A percentile compares a stretch with the other conserved stretches of the same genome.
phyloP scores from a whole-genome alignment of 768 basidiomycete genomes.

The Hericium coralloides region DNA sequence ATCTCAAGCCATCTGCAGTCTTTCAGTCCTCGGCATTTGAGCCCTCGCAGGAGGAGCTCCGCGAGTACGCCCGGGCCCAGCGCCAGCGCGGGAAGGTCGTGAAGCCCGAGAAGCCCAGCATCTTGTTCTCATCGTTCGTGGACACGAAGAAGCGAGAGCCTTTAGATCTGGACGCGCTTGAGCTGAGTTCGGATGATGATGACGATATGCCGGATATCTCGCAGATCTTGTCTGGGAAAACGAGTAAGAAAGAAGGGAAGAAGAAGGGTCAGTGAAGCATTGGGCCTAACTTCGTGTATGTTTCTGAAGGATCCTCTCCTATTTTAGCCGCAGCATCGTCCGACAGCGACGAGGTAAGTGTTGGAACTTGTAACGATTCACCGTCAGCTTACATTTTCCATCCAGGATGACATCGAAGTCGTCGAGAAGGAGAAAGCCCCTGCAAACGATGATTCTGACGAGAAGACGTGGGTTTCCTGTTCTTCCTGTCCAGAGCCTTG shows the following conservation, averaged over 20 bases:
- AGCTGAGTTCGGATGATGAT: constrained; percentile 21
- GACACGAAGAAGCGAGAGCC: constrained; percentile 2
- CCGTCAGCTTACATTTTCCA: no score
- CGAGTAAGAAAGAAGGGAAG: constrained; percentile 6
- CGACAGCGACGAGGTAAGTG: background rate
- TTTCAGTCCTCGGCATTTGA: constrained; percentile 65
- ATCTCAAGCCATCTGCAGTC: constrained; percentile 38
- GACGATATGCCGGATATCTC: constrained; percentile 46
- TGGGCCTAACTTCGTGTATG: background rate
- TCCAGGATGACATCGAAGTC: background rate
- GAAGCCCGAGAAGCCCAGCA: constrained; percentile 10
- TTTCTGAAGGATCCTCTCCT: background rate
- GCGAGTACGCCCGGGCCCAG: constrained; percentile 25
- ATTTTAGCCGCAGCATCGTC: background rate
- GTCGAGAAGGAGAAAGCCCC: background rate
- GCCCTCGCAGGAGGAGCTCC: constrained; percentile 52
- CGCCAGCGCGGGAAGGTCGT: constrained; percentile 19
- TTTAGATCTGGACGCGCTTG: constrained; percentile 9
- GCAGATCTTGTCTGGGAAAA: constrained; percentile 23
- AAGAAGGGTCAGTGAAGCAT: background rate
- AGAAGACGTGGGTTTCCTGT: background rate
- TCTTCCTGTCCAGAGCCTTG: no score
- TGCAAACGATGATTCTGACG: background rate
- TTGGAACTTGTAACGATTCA: background rate
- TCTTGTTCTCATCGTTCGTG: constrained; percentile 10